A percentile compares a stretch with the other conserved stretches of the same genome.
phyloP scores from a whole-genome alignment of 2,329 filamentous ascomycete species.

The Hymenoscyphus occultus region DNA sequence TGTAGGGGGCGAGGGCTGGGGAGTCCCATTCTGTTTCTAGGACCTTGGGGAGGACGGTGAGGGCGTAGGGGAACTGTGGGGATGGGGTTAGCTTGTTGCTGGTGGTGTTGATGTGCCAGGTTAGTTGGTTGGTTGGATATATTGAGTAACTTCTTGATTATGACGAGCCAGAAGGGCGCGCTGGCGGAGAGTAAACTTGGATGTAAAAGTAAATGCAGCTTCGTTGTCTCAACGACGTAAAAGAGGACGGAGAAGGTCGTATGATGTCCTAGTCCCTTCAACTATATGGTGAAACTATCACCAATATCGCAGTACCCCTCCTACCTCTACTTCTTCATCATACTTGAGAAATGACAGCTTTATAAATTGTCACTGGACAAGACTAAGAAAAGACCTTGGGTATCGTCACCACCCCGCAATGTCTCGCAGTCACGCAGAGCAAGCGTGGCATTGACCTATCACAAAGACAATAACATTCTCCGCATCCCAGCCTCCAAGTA shows the following conservation, averaged over 20 bases:
- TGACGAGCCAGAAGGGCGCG: not conserved
- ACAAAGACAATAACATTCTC: conserved; percentile 1
- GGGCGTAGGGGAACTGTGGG: conserved; percentile 71
- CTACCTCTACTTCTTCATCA: not conserved
- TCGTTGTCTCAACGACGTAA: not conserved
- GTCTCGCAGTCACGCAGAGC: conserved; percentile 12
- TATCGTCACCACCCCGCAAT: conserved; percentile 12
- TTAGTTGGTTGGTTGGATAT: not conserved
- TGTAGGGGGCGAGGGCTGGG: conserved; percentile 62
- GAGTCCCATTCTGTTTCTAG: conserved; percentile 66
- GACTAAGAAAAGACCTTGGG: not conserved
- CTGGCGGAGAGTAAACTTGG: not conserved
- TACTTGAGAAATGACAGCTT: not conserved
- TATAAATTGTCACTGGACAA: not conserved
- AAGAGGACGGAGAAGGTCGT: not conserved
- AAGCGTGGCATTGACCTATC: conserved; percentile 17
- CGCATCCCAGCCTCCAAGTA: conserved; percentile 3
- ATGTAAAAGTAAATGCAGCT: not conserved
- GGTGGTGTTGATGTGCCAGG: not conserved
- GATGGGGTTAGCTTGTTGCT: conserved; percentile 18
- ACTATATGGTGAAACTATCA: not conserved
- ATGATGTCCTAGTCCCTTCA: not conserved
- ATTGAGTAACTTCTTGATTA: not conserved
- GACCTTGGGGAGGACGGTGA: conserved; percentile 61
- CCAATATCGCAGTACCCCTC: not conserved